Evolutionary conservation across 1,284 basidiomycete species (phyloP).

Genomic region (Cryptococcus floricola): DNA sequence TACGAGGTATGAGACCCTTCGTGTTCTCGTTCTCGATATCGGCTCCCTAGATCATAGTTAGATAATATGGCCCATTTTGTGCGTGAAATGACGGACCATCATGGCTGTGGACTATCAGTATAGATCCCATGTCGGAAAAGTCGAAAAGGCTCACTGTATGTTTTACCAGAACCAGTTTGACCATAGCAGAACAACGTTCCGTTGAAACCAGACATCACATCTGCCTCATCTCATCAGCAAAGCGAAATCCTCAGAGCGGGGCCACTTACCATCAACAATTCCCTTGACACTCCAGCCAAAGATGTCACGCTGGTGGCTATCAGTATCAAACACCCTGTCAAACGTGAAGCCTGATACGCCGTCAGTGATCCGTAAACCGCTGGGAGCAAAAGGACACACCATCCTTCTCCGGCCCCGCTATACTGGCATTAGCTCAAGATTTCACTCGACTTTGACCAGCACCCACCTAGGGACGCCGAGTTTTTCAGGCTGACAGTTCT

Average conservation of each 20-base stretch:
- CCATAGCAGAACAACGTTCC: slow-evolving; percentile 98
- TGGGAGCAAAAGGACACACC: slow-evolving; percentile 21
- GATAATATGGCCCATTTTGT: not conserved
- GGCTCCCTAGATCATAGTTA: slow-evolving; percentile 65
- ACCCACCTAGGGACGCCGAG: slow-evolving; percentile 64
- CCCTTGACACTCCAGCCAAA: slow-evolving; percentile 98
- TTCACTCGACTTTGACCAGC: not conserved
- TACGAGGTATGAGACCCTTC: slow-evolving; percentile 96
- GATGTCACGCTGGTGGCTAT: slow-evolving; percentile 86
- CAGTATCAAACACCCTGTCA: slow-evolving; percentile 93
- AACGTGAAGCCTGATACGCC: slow-evolving; percentile 77
- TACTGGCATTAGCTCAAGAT: slow-evolving; percentile 6
- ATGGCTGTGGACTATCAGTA: slow-evolving; percentile 55
- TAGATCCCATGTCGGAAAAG: not conserved
- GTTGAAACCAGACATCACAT: slow-evolving; percentile 98
- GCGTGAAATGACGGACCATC: slow-evolving; percentile 62
- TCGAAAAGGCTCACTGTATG: slow-evolving; percentile 56
- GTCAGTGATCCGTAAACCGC: slow-evolving; percentile 4
- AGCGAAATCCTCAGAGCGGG: not conserved
- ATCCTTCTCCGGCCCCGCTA: slow-evolving; percentile 50
- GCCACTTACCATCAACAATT: slow-evolving; percentile 50
- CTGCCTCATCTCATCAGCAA: slow-evolving; percentile 50
- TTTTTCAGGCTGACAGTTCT: slow-evolving; percentile 72
- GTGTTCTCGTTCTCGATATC: slow-evolving; percentile 90
- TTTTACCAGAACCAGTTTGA: slow-evolving; percentile 96